phyloP scores from a whole-genome alignment of 352 stramenopile species.

The Globisporangium spinosum region DNA sequence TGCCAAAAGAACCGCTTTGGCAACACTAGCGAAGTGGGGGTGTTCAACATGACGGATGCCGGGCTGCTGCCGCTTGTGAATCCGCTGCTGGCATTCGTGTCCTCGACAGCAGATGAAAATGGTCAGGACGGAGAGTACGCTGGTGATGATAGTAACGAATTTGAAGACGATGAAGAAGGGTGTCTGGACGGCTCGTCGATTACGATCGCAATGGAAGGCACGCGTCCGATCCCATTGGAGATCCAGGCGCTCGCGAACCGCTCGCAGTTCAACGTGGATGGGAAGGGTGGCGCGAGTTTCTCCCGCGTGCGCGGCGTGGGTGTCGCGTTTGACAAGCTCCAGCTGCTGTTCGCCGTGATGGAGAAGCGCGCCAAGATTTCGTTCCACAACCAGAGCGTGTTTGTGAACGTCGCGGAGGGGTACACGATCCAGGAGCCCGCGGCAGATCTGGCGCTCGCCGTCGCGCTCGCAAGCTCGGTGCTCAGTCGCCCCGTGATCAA shows the following conservation, averaged over 20 bases:
- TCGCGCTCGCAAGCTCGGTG: constrained; percentile 70
- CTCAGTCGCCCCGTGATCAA: constrained; percentile 49
- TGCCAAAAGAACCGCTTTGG: constrained; percentile 97
- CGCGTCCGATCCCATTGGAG: constrained; percentile 91
- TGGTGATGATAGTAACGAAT: constrained; percentile 18
- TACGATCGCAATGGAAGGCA: constrained; percentile 92
- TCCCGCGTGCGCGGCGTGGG: constrained; percentile 71
- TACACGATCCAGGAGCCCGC: constrained; percentile 82
- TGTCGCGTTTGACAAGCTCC: constrained; percentile 87
- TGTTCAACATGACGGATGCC: constrained; percentile 93
- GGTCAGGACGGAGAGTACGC: constrained; percentile 27
- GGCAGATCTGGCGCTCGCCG: constrained; percentile 70
- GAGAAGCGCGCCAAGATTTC: constrained; percentile 87
- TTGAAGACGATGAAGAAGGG: constrained; percentile 19
- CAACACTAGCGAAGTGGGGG: constrained; percentile 93
- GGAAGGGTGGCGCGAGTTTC: constrained; percentile 27
- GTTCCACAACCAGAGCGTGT: constrained; percentile 76
- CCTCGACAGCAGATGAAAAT: constrained; percentile 17
- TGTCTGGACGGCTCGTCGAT: constrained; percentile 78
- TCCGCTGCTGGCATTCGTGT: constrained; percentile 80
- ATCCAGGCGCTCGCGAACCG: constrained; percentile 91
- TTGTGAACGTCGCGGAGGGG: constrained; percentile 84
- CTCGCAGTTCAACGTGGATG: constrained; percentile 39
- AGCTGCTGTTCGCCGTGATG: constrained; percentile 94
- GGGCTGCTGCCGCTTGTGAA: constrained; percentile 78